Base-by-base conservation (phyloP, 371 early-diverging fungal genomes). In the Mucor lusitanicus region DNA sequence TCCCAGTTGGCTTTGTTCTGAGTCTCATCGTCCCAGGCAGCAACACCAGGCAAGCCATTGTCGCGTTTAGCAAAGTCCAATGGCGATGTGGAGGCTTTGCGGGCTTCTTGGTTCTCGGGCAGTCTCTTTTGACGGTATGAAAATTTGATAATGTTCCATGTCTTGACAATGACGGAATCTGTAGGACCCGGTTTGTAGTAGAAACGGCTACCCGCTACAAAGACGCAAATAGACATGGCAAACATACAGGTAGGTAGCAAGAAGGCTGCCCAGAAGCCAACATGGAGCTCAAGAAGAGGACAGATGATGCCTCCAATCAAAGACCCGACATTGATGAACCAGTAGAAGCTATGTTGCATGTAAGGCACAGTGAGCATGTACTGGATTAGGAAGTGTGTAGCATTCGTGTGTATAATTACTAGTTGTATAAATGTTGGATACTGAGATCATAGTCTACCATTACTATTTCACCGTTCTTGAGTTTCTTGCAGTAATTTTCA, bases 321-420 rank as follows among this genome's bases (percentile, higher is more conserved):
- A 11, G 90, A 76, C n/a, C 95, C 93, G 37, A 90, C 70, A 68
- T 94, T 94, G 68, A 96, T 90, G 17, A 25, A 13, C 19, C 57
- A 37, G 37, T 37, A 37, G 13, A 37, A 37, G 13, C 37, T 37
- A 37, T 8, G 8, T 3, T 6, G 4, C 35, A n/a, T n/a, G 6
- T 30, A 37, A 37, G 37, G 13, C 13, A 37, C 7, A 13, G 13
- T 13, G 37, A 37, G 37, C 37, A 37, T n/a, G n/a, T n/a, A n/a
- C n/a, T n/a, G n/a, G n/a, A n/a, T n/a, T n/a, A n/a, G n/a, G n/a
- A n/a, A n/a, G n/a, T n/a, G n/a, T n/a, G n/a, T n/a, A n/a, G n/a
- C n/a, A n/a, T n/a, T n/a, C n/a, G n/a, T n/a, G n/a, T n/a, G n/a
- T n/a, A 37, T 37, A 7, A 1, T 59, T 70, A 77, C 87, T 88